Evolutionary conservation across 345 rosid species (phyloP).

Genomic region (Rhodomyrtus tomentosa): DNA sequence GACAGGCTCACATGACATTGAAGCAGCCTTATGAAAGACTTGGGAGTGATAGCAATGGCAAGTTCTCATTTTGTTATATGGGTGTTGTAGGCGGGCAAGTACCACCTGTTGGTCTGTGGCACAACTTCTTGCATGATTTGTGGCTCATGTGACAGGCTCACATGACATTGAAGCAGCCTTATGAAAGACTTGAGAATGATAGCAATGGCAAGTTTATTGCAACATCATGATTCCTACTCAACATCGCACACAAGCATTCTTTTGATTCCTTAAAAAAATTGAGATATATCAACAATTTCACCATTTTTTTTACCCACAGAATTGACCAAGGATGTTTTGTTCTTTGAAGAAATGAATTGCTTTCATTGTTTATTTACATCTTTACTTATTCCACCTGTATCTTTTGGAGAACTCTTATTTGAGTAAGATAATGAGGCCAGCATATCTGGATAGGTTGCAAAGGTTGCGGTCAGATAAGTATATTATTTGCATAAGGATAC

Average conservation of each 20-base stretch:
- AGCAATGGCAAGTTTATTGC: constrained; percentile 44
- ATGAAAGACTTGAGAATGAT: constrained; percentile 77
- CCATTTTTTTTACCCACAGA: constrained; percentile 26
- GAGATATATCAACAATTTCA: not conserved
- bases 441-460: not conserved
- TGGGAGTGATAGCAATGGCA: constrained; percentile 88
- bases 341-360: constrained; percentile 97
- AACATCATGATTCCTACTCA: not conserved
- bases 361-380: constrained; percentile 19
- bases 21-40: constrained; percentile 74
- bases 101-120: constrained; percentile 94
- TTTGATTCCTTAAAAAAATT: not conserved
- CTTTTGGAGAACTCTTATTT: not conserved
- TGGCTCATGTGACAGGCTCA: too few relatives aligned
- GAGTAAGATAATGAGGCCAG: not conserved
- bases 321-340: constrained; percentile 93
- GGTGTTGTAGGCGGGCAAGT: constrained; percentile 63
- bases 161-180: constrained; percentile 76
- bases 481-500: not conserved
- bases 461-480: not conserved
- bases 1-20: constrained; percentile 87
- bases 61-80: not conserved
- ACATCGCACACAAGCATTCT: not conserved
- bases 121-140: constrained; percentile 96
- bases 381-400: not conserved